Conservation (phyloP, 352 stramenopile genomes). For the Globisporangium rhizosaccharum region DNA sequence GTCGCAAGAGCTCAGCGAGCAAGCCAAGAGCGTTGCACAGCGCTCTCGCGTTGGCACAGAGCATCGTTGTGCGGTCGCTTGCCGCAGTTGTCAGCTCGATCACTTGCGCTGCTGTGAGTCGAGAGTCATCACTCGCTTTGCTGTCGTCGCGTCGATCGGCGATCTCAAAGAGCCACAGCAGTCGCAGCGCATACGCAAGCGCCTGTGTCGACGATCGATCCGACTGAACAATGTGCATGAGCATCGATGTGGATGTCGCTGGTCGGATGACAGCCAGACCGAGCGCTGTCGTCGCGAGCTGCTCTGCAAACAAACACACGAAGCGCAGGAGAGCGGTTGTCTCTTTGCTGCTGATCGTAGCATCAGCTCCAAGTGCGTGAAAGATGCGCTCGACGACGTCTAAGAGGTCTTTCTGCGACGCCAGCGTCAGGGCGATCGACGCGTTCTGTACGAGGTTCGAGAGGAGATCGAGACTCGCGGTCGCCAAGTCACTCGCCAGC, state of each 20-base stretch:
- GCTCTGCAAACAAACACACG: constrained; percentile 11
- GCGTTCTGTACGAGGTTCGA: constrained; percentile 4
- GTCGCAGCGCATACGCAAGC: constrained; percentile 1
- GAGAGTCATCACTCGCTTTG: not conserved
- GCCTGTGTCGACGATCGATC: not conserved
- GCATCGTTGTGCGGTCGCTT: not conserved
- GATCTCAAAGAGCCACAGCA: constrained; percentile 8
- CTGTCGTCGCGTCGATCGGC: too few species aligned
- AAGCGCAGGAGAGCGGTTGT: not conserved
- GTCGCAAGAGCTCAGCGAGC: not conserved
- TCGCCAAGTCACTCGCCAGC: constrained; percentile 1
- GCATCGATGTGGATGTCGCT: not conserved
- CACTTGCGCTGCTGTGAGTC: not conserved
- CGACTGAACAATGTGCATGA: constrained; percentile 2
- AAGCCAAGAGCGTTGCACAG: constrained; percentile 4
- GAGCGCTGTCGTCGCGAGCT: not conserved
- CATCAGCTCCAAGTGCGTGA: not conserved
- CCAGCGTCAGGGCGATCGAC: not conserved
- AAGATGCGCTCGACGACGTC: not conserved
- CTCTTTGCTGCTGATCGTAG: not conserved
- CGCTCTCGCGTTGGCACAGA: not conserved
- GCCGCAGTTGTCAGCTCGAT: not conserved
- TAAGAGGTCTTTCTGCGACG: not conserved
- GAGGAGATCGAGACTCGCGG: constrained; percentile 1
- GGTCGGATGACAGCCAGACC: not conserved